Base-by-base conservation (phyloP, 140 eudicot genomes). In the Bidens hawaiensis region DNA sequence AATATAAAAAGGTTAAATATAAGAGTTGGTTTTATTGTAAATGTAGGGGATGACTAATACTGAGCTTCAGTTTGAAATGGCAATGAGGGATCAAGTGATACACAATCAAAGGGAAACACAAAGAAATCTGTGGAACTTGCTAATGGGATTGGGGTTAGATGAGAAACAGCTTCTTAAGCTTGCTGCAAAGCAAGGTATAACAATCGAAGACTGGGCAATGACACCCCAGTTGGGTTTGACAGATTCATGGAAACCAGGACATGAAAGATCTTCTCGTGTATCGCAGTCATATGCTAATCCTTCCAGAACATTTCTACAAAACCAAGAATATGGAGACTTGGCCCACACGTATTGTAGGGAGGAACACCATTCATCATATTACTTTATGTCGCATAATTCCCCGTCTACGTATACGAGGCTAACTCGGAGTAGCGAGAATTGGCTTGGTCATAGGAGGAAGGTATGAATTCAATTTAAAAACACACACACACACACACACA, bases 31-130 rank as follows among this genome's bases (percentile, higher is more conserved):
- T 47, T 33, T 42, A 2, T 43, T 62, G 54, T 25, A n/a, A 24
- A 27, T 76, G 66, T 63, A 85, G 95, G 97, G 91, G 52, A 89
- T 89, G 85, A 69, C 83, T n/a, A 89, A 89, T 71, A 81, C 93
- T 0, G 95, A 89, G 75, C 97, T 89, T 52, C 97, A 86, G 60
- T 83, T 78, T 67, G 95, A 89, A 77, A 81, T 89, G 73, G 97
- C 95, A 64, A 81, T 89, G 88, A 81, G 97, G 71, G 95, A 89
- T 79, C 97, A 89, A 64, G 79, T 85, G 27, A 89, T 89, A 41
- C 70, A 83, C 75, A 86, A 77, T 75, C 97, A 85, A 58, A 79
- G 88, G 65, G 97, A 89, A 81, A 74, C 87, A 6, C 95, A 83
- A 40, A 81, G 81, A 70, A 89, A 86, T 64, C 75, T 85, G n/a